Base-by-base conservation (phyloP, 2,329 filamentous ascomycete species). In the Trichoderma simmonsii region DNA sequence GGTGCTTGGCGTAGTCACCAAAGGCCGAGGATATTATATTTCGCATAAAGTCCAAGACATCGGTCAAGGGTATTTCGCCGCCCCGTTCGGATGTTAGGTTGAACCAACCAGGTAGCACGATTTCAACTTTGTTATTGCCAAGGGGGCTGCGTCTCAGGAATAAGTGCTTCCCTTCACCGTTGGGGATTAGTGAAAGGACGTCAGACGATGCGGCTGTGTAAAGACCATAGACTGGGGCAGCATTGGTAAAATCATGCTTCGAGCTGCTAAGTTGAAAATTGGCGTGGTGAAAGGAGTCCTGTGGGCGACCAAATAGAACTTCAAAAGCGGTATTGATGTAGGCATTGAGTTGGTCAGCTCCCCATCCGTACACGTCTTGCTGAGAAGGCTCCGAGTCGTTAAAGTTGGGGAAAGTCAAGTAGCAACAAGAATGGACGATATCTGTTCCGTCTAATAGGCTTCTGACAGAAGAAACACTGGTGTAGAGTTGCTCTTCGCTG, bases 281-380 rank as follows among this genome's bases (percentile, higher is more conserved):
- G 8, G 70, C 63, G 54, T 77, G 75, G 21, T 65, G 65, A 48
- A 67, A 67, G 6, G 32, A 3, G 2, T 26, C 30, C 12, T 26
- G 18, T 1, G 73, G 70, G 1, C 14, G 69, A 1, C 77, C 78
- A 3, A 77, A 62, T 5, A 81, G 51, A 6, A 80, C 75, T 4
- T 80, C 77, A 6, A 78, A 72, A 0, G 77, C 75, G 0, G 75
- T 74, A 32, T 65, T 73, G 21, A 81, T 63, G 30, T 77, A 76
- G 0, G 65, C 66, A 51, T 76, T 76, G 70, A 75, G 81, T 59
- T 79, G 76, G 57, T 80, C 76, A 14, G 75, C 73, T 2, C 73
- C 77, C 72, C 76, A 80, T 15, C 15, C 26, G 18, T 9, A 60
- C 6, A 59, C 28, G 9, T 57, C 28, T 36, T 56, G 18, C 14